Percentiles rank a stretch among this genome's conserved stretches.
These are phyloP conservation scores for Ganoderma sp. DNA, from an alignment of 1,284 basidiomycete genomes.

Conservation along the genomic window DNA sequence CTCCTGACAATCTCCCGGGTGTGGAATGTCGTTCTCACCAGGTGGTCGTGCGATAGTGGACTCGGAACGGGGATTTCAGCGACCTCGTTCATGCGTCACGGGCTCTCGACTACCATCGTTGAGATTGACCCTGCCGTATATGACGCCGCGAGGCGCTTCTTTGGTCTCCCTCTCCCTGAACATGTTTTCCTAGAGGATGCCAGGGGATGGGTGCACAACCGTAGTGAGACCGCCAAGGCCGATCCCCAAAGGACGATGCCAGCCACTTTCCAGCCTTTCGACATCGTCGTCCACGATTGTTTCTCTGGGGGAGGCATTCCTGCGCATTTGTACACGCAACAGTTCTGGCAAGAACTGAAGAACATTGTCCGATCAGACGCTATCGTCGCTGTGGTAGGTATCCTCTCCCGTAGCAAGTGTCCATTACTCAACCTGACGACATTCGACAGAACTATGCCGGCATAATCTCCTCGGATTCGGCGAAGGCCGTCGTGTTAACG, in stretches of 20 bases:
- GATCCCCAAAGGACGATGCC: constrained; percentile 25
- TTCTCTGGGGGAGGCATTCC: constrained; percentile 91
- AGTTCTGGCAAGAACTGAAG: constrained; percentile 82
- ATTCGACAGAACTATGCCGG: constrained; percentile 74
- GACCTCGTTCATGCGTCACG: constrained; percentile 71
- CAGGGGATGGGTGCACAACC: constrained; percentile 61
- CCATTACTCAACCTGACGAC: neutral
- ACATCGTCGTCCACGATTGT: constrained; percentile 87
- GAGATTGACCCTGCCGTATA: constrained; percentile 92
- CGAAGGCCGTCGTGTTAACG: constrained; percentile 72
- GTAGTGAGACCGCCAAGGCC: constrained; percentile 39
- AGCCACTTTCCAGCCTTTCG: constrained; percentile 51
- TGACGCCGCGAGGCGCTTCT: constrained; percentile 77
- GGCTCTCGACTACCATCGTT: constrained; percentile 71
- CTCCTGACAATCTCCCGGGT: constrained; percentile 6
- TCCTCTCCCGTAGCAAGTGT: constrained; percentile 18
- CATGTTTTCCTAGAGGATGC: constrained; percentile 80
- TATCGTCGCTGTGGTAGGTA: constrained; percentile 77
- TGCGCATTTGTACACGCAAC: constrained; percentile 77
- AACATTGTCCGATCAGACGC: constrained; percentile 71
- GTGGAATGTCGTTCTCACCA: constrained; percentile 10
- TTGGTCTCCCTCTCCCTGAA: constrained; percentile 69
- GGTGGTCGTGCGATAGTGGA: constrained; percentile 57
- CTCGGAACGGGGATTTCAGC: constrained; percentile 86
- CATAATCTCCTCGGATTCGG: constrained; percentile 62